Evolutionary conservation across 345 rosid species (phyloP).

Genomic region (Schrenkiella parvula): DNA sequence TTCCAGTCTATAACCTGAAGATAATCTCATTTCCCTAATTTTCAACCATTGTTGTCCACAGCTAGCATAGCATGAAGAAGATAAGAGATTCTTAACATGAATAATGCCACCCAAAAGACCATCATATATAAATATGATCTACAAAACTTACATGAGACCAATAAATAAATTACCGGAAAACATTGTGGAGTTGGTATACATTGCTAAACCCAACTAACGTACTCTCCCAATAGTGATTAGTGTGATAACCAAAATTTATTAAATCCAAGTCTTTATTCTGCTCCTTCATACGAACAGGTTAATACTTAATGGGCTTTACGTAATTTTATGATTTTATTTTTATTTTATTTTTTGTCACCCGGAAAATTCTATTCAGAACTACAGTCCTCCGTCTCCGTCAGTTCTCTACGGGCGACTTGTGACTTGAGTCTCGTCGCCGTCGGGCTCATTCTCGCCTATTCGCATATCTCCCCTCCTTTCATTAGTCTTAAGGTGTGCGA

Average conservation of each 20-base stretch:
- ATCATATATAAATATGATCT: background rate
- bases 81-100: background rate
- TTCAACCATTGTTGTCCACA: background rate
- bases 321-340: too few species aligned
- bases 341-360: too few species aligned
- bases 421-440: background rate
- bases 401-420: background rate
- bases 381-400: constrained; percentile 2
- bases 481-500: background rate
- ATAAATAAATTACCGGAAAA: too few species aligned
- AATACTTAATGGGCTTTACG: too few species aligned
- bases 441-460: background rate
- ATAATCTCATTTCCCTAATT: background rate
- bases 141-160: background rate
- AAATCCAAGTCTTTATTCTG: too few species aligned
- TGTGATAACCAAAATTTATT: too few species aligned
- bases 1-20: background rate
- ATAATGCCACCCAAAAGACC: too few species aligned
- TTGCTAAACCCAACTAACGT: too few species aligned
- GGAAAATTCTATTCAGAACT: background rate
- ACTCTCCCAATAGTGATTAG: too few species aligned
- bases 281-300: too few species aligned
- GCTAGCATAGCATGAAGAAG: background rate
- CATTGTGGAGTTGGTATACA: too few species aligned
- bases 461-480: background rate